Base-by-base conservation (phyloP, 768 basidiomycete species). In the Mycena olivaceomarginata region DNA sequence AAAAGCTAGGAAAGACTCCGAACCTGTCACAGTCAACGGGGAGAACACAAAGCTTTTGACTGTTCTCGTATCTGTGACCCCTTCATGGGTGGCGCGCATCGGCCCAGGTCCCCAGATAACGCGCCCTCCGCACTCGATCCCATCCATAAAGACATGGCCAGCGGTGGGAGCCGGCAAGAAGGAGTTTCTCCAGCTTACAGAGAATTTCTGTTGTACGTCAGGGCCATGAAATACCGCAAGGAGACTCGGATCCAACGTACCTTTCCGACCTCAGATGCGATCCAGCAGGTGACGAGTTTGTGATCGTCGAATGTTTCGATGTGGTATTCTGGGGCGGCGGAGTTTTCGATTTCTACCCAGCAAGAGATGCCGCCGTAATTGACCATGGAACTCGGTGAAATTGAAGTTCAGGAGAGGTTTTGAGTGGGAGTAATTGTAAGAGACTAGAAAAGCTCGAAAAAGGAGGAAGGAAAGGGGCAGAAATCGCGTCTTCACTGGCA, bases 61-160 rank as follows among this genome's bases (percentile, higher is more conserved):
- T 5, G 60, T 75, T 41, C 25, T 70, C 7, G 45, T 62, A 13
- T 60, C 77, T 48, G 70, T 75, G 45, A 59, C 59, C 39, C 77
- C 77, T 12, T 59, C 48, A 6, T 66, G 69, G 12, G 9, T 67
- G 10, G 74, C 74, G 31, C 22, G 45, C 2, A 51, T 16, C 3
- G 25, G 15, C 1, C 64, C 67, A 15, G 70, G 74, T 2, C 48
- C 69, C 11, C 31, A 6, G 59, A 75, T 60, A 12, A 78, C 77
- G n/a, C 69, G 69, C 0, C 77, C 77, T 22, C 77, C 77, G 45
- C 73, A 75, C 15, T 75, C 73, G 8, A 43, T 57, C 8, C 77
- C 77, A 45, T 79, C 77, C 43, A 79, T 65, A 8, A 64, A 68
- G 0, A 79, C 56, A 46, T 79, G 71, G 0, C 77, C 77, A 22